Percentiles rank a stretch among this genome's conserved stretches.
These are phyloP conservation scores for Tricharina praecox DNA, from an alignment of 495 filamentous ascomycete species.

Conservation along the genomic window DNA sequence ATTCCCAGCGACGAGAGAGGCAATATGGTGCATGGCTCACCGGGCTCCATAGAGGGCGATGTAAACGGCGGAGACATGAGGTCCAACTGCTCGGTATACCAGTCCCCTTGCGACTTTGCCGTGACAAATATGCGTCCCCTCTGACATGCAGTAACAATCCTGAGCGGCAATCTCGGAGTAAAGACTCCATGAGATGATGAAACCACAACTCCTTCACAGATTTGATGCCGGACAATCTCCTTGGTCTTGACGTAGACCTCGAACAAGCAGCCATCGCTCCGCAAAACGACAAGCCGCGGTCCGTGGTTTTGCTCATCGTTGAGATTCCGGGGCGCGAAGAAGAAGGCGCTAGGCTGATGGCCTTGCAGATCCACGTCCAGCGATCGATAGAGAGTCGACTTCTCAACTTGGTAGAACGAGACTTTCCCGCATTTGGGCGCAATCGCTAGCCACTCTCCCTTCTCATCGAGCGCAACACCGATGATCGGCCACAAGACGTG, in stretches of 20 bases:
- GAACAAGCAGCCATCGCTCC: slow-evolving; percentile 39
- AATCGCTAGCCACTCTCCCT: slow-evolving; percentile 45
- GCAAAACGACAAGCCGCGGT: slow-evolving; percentile 35
- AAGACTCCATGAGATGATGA: slow-evolving; percentile 26
- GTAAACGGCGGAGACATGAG: slow-evolving; percentile 15
- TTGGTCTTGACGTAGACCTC: slow-evolving; percentile 30
- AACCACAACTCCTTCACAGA: slow-evolving; percentile 16
- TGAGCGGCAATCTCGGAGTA: slow-evolving; percentile 22
- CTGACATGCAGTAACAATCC: slow-evolving; percentile 24
- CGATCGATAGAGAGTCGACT: slow-evolving; percentile 34
- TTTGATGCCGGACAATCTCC: slow-evolving; percentile 15
- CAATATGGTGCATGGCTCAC: slow-evolving; percentile 21
- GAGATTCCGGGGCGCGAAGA: slow-evolving; percentile 31
- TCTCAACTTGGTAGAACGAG: slow-evolving; percentile 40
- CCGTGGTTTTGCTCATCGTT: slow-evolving; percentile 14
- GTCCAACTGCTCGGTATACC: slow-evolving; percentile 19
- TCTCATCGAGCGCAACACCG: slow-evolving; percentile 41
- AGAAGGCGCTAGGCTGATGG: slow-evolving; percentile 40
- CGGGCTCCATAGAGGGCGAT: slow-evolving; percentile 12
- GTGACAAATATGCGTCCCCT: slow-evolving; percentile 24
- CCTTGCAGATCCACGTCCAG: slow-evolving; percentile 35
- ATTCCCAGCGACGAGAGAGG: slow-evolving; percentile 23
- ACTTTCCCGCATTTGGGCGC: slow-evolving; percentile 39
- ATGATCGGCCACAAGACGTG: slow-evolving; percentile 36
- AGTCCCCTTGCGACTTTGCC: slow-evolving; percentile 20